Evolutionary conservation across 2,329 filamentous ascomycete species (phyloP).

Genomic region (Coccinonectria pachysandricola): DNA sequence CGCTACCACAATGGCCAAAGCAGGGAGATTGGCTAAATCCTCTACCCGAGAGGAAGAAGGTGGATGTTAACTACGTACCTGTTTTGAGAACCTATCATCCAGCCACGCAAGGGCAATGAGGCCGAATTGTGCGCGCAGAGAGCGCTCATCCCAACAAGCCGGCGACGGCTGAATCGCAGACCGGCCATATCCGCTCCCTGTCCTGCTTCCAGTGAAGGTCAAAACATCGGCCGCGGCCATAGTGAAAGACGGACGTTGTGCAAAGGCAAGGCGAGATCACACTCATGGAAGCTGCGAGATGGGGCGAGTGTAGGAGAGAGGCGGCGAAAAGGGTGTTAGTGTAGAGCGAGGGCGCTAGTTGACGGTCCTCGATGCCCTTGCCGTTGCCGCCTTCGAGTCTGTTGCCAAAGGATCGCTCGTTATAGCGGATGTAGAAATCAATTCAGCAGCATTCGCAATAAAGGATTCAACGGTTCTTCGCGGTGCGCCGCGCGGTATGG

Average conservation of each 20-base stretch:
- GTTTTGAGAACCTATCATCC: constrained; percentile 10
- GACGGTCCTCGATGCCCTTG: too few species aligned
- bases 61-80: constrained; percentile 9
- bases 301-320: constrained; percentile 6
- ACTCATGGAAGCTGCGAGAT: constrained; percentile 41
- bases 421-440: too few species aligned
- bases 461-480: too few species aligned
- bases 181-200: constrained; percentile 30
- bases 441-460: too few species aligned
- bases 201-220: constrained; percentile 32
- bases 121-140: constrained; percentile 17
- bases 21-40: too few species aligned
- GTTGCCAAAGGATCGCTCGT: too few species aligned
- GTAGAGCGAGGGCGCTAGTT: too few species aligned
- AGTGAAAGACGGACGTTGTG: constrained; percentile 36
- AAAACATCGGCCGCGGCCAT: constrained; percentile 45
- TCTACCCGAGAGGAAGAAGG: too few species aligned
- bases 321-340: constrained; percentile 5
- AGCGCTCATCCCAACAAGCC: constrained; percentile 18
- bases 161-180: constrained; percentile 22
- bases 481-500: too few species aligned
- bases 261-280: constrained; percentile 29
- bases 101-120: constrained; percentile 27
- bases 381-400: too few species aligned
- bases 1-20: too few species aligned